A percentile compares a stretch with the other conserved stretches of the same genome.
Evolutionary conservation across 2,329 filamentous ascomycete genomes (phyloP).

Genomic region (Aspergillus bombycis): DNA sequence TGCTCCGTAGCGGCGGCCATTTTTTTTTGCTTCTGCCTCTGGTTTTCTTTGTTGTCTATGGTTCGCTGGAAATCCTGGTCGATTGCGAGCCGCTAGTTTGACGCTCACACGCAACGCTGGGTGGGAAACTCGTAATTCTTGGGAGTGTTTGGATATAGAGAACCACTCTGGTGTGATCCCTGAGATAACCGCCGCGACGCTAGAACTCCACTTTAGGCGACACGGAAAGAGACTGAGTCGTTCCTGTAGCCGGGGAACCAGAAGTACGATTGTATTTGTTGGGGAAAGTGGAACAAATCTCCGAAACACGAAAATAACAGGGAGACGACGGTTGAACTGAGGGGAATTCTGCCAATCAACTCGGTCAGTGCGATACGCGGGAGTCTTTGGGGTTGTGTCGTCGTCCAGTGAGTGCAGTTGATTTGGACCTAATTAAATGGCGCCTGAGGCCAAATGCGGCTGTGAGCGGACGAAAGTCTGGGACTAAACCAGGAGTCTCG

Average conservation of each 20-base stretch:
- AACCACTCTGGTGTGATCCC: slow-evolving; percentile 1
- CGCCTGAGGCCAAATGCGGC: background rate
- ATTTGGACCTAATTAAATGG: slow-evolving; percentile 9
- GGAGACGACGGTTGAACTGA: background rate
- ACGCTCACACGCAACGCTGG: background rate
- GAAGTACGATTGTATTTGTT: background rate
- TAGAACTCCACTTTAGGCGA: slow-evolving; percentile 6
- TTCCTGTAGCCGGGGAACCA: background rate
- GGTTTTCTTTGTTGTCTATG: background rate
- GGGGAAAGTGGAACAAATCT: background rate
- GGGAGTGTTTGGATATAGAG: background rate
- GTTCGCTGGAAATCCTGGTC: background rate
- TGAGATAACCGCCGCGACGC: slow-evolving; percentile 5
- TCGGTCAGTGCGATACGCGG: background rate
- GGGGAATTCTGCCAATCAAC: slow-evolving; percentile 11
- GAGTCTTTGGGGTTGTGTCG: background rate
- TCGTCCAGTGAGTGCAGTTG: background rate
- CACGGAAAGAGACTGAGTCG: background rate
- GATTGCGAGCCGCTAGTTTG: background rate
- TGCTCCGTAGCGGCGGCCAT: background rate
- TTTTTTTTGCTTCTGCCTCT: background rate
- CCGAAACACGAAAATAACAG: slow-evolving; percentile 2
- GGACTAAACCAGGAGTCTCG: background rate
- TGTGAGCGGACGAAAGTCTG: slow-evolving; percentile 1
- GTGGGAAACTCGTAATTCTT: background rate